Evolutionary conservation across 208 protist genomes (phyloP), one percentile per base, ranked within the genome.

Genomic region (Leptomonas seymouri): DNA sequence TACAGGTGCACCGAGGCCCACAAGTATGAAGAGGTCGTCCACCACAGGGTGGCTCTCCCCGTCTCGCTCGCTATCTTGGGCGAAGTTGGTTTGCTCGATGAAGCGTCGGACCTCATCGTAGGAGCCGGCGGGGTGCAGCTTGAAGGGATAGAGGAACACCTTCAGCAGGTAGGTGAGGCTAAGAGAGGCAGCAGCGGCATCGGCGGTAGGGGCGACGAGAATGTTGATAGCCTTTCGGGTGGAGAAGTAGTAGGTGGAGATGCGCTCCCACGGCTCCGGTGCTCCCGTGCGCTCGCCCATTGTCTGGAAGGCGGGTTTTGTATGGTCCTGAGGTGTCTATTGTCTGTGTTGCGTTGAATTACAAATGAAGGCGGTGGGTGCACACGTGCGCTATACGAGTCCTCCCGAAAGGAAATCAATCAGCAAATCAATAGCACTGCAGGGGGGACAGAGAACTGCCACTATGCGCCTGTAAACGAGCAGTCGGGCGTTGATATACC

Each of bases 21-120:
- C 71, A 20, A 96, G 80, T 9, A 96, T 23, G 65, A 93, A 96
- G 25, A 93, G 74, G 66, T 96, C 91, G 21, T 78, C 78, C 20
- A 76, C 41, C 25, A 71, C 49, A 4, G 70, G 62, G 20, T 58
- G 46, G 36, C 21, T 61, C 14, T 81, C 78, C 1, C 71, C 68
- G 3, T 70, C 48, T 12, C 75, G 56, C 30, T 84, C 78, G 49
- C 74, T 78, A 34, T 92, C 86, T 50, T 95, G 87, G 0, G 76
- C 83, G 31, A 81, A 62, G 69, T 85, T 92, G 15, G 78, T 81
- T 21, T 82, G 78, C 51, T 74, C 74, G 18, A 96, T 58, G 27
- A 90, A 78, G 6, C 71, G 60, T 18, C 21, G 44, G 9, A 89
- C 71, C 65, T 93, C 91, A 0, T 85, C 80, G 64, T 91, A 89